Evolutionary conservation across 129 eudicot species (phyloP).

Genomic region (Ambrosia trifida): DNA sequence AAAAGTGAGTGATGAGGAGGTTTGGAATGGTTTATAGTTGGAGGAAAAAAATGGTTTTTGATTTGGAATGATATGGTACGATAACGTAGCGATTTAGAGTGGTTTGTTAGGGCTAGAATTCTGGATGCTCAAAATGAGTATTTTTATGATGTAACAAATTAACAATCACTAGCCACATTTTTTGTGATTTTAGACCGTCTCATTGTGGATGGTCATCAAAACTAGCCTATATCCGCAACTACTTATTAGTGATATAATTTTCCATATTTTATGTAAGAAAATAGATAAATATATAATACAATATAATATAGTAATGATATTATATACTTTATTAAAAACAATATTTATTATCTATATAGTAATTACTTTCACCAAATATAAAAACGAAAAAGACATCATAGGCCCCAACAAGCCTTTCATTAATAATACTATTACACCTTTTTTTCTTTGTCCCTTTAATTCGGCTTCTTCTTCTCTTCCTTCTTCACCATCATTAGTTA

Average conservation of each 20-base stretch:
- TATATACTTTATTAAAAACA: not conserved
- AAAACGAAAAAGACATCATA: slow-evolving; percentile 26
- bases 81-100: too few species aligned
- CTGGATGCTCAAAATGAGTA: too few species aligned
- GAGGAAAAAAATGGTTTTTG: too few species aligned
- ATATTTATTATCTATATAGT: not conserved
- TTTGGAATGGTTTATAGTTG: too few species aligned
- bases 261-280: not conserved
- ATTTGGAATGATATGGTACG: too few species aligned
- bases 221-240: not conserved
- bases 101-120: too few species aligned
- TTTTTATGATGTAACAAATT: too few species aligned
- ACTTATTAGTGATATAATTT: not conserved
- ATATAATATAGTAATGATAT: not conserved
- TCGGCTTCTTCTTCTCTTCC: slow-evolving; percentile 4
- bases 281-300: not conserved
- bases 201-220: too few species aligned
- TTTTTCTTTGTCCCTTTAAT: slow-evolving; percentile 27
- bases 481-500: slow-evolving; percentile 22
- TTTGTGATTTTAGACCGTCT: too few species aligned
- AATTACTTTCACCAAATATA: slow-evolving; percentile 27
- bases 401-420: slow-evolving; percentile 30
- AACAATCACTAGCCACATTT: too few species aligned
- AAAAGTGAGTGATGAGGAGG: too few species aligned
- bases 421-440: slow-evolving; percentile 15